phyloP scores from a whole-genome alignment of 1,284 basidiomycete species.

The Boletus semigastroideus region DNA sequence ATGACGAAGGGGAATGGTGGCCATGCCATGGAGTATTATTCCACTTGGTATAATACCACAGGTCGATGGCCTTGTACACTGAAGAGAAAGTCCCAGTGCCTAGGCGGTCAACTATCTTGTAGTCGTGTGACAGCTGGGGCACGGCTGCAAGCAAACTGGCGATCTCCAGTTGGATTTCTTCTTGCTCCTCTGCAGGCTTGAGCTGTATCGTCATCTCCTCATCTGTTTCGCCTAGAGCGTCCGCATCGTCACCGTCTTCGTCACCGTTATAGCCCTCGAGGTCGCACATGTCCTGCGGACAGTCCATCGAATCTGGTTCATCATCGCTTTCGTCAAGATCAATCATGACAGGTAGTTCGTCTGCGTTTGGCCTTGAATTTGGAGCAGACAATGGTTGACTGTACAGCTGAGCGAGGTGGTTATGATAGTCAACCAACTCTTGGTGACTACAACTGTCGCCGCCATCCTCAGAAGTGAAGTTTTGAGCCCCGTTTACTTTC shows the following conservation, averaged over 20 bases:
- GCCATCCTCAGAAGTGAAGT: slow-evolving; percentile 39
- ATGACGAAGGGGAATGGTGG: slow-evolving; percentile 55
- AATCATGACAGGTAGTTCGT: slow-evolving; percentile 32
- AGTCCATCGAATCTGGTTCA: slow-evolving; percentile 39
- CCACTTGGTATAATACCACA: slow-evolving; percentile 73
- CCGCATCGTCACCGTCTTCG: slow-evolving; percentile 36
- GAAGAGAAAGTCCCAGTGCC: slow-evolving; percentile 99
- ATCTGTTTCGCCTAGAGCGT: slow-evolving; percentile 43
- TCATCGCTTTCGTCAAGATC: slow-evolving; percentile 57
- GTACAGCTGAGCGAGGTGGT: slow-evolving; percentile 46
- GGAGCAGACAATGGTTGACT: slow-evolving; percentile 24
- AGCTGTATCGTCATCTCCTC: slow-evolving; percentile 57
- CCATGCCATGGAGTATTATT: slow-evolving; percentile 84
- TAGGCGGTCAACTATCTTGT: slow-evolving; percentile 85
- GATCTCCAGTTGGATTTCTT: slow-evolving; percentile 80
- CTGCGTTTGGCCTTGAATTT: slow-evolving; percentile 20
- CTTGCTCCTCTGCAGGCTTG: slow-evolving; percentile 67
- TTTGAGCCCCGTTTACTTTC: slow-evolving; percentile 26
- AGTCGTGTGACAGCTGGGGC: slow-evolving; percentile 64
- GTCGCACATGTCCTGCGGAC: slow-evolving; percentile 35
- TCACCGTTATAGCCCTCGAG: slow-evolving; percentile 39
- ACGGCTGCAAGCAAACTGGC: slow-evolving; percentile 59
- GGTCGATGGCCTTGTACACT: slow-evolving; percentile 95
- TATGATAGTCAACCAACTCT: slow-evolving; percentile 49
- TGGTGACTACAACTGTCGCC: slow-evolving; percentile 36